These are phyloP conservation scores for Naumovozyma dairenensis DNA, from an alignment of 805 yeast genomes.

Conservation along the genomic window DNA sequence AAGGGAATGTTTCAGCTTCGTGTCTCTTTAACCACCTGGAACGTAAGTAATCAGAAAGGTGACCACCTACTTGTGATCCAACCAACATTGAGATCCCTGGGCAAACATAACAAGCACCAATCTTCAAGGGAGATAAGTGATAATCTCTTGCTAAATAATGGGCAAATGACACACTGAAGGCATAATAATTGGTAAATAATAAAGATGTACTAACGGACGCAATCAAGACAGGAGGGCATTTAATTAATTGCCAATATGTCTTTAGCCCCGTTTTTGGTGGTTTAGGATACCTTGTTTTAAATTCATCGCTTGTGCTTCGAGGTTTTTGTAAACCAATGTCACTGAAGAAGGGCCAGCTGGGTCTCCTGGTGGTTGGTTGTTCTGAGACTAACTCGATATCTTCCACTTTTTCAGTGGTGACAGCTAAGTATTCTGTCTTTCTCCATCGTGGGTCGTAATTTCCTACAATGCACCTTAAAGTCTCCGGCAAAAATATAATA, in stretches of 20 bases:
- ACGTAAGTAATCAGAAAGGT: conserved; percentile 35
- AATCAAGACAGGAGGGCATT: conserved; percentile 36
- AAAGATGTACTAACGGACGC: conserved; percentile 40
- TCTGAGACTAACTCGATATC: not conserved
- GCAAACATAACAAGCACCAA: conserved; percentile 40
- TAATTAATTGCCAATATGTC: conserved; percentile 31
- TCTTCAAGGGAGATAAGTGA: conserved; percentile 27
- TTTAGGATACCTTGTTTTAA: conserved; percentile 28
- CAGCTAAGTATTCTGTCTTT: conserved; percentile 6
- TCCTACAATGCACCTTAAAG: conserved; percentile 55
- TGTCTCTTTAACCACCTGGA: conserved; percentile 22
- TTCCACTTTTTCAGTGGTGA: conserved; percentile 19
- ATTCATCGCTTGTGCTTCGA: conserved; percentile 13
- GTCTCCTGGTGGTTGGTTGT: not conserved
- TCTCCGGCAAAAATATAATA: conserved; percentile 64
- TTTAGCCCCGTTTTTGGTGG: conserved; percentile 39
- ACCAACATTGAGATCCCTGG: conserved; percentile 41
- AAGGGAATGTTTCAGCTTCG: conserved; percentile 31
- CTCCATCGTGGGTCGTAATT: conserved; percentile 35
- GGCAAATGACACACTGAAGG: conserved; percentile 41
- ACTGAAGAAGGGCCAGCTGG: conserved; percentile 10
- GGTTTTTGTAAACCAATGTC: conserved; percentile 25
- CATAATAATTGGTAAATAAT: conserved; percentile 47
- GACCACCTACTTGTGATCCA: conserved; percentile 43
- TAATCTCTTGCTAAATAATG: conserved; percentile 32